Conservation (phyloP, 169 alveolate genomes). For the Eimeria falciformis region DNA sequence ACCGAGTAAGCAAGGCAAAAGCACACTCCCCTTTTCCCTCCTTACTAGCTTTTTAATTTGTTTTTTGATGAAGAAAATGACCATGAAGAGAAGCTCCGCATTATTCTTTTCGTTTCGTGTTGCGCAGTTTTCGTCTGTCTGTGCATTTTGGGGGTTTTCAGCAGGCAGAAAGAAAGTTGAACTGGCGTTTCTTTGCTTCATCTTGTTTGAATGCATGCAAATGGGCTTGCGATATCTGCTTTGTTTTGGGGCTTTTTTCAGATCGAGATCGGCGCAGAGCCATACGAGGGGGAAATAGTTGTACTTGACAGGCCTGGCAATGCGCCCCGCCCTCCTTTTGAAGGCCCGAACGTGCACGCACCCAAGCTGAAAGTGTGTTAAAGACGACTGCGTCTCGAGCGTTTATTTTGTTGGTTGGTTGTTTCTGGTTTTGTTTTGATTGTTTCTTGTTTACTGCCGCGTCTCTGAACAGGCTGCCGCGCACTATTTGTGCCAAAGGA, state of each 20-base stretch:
- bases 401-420: too few species aligned
- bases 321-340: constrained; percentile 3
- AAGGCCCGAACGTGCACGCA: constrained; percentile 9
- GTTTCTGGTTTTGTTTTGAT: too few species aligned
- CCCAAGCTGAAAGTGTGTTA: background rate
- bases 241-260: background rate
- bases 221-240: too few species aligned
- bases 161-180: too few species aligned
- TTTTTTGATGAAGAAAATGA: too few species aligned
- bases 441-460: too few species aligned
- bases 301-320: background rate
- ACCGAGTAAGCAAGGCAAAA: background rate
- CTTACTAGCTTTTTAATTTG: too few species aligned
- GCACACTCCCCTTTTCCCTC: too few species aligned
- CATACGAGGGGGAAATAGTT: constrained; percentile 13
- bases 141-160: background rate
- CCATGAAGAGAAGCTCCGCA: too few species aligned
- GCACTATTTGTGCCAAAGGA: constrained; percentile 18
- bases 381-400: background rate
- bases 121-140: background rate
- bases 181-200: too few species aligned
- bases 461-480: constrained; percentile 5
- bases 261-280: constrained; percentile 2
- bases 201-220: too few species aligned
- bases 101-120: too few species aligned